These are phyloP conservation scores for Fusarium staphyleae DNA, from an alignment of 2,329 filamentous ascomycete genomes.

Conservation along the genomic window DNA sequence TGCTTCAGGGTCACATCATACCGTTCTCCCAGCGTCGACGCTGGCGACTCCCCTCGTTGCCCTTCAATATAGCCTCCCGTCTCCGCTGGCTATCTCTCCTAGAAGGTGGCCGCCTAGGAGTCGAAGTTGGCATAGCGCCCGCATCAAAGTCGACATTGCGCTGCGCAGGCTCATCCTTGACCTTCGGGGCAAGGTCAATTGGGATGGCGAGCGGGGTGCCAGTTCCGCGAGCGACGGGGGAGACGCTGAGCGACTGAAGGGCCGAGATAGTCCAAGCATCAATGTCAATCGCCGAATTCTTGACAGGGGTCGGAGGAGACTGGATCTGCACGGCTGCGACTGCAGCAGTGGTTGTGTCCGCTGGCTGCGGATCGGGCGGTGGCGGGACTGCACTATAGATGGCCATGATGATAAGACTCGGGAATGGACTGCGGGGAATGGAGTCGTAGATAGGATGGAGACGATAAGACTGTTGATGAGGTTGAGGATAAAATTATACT, in stretches of 20 bases:
- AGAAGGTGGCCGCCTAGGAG: slow-evolving; percentile 55
- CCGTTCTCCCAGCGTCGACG: slow-evolving; percentile 95
- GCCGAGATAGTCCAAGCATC: slow-evolving; percentile 71
- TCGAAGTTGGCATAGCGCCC: slow-evolving; percentile 37
- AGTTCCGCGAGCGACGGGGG: slow-evolving; percentile 64
- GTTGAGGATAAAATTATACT: neutral
- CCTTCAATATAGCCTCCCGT: slow-evolving; percentile 81
- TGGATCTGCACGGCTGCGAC: slow-evolving; percentile 29
- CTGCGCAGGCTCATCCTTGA: slow-evolving; percentile 18
- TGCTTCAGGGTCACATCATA: slow-evolving; percentile 49
- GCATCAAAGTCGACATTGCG: slow-evolving; percentile 34
- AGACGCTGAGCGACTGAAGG: slow-evolving; percentile 62
- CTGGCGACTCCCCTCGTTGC: slow-evolving; percentile 87
- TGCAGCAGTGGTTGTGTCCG: slow-evolving; percentile 27
- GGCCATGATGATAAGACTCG: slow-evolving; percentile 51
- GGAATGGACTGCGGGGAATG: slow-evolving; percentile 5
- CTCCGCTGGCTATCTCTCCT: slow-evolving; percentile 62
- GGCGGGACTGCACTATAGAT: slow-evolving; percentile 62
- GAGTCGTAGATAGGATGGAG: neutral
- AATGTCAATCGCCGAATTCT: slow-evolving; percentile 58
- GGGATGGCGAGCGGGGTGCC: slow-evolving; percentile 75
- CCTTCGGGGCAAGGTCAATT: slow-evolving; percentile 63
- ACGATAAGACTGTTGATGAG: slow-evolving; percentile 1
- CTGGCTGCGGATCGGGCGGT: slow-evolving; percentile 49
- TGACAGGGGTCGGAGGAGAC: slow-evolving; percentile 37